Percentiles rank a stretch among this genome's conserved stretches.
phyloP scores from a whole-genome alignment of 2,329 filamentous ascomycete genomes.

The Magnaporthiopsis rhizophila region DNA sequence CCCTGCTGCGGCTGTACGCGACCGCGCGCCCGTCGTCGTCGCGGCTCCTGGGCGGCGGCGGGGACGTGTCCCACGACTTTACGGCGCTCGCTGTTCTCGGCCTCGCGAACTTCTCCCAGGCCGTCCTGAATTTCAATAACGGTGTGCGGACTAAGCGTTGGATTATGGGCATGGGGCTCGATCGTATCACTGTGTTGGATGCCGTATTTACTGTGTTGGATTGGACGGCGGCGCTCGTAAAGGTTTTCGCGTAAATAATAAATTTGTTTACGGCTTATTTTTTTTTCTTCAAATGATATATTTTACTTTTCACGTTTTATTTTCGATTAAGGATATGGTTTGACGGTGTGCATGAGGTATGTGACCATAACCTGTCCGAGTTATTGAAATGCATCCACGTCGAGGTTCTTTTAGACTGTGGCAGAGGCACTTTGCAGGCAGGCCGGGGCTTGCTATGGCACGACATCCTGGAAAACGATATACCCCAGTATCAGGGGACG shows the following conservation, averaged over 20 bases:
- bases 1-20: slow-evolving; percentile 15
- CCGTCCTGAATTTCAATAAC: slow-evolving; percentile 16
- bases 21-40: slow-evolving; percentile 2
- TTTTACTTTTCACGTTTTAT: too few relatives aligned
- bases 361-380: too few relatives aligned
- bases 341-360: too few relatives aligned
- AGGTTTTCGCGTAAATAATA: not conserved
- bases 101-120: slow-evolving; percentile 19
- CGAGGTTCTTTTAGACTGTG: too few relatives aligned
- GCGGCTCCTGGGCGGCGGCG: not conserved
- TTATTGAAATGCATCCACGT: too few relatives aligned
- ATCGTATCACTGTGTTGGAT: slow-evolving; percentile 18
- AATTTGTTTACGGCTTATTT: too few relatives aligned
- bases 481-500: too few relatives aligned
- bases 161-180: slow-evolving; percentile 21
- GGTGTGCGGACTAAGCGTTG: slow-evolving; percentile 13
- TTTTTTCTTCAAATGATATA: too few relatives aligned
- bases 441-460: too few relatives aligned
- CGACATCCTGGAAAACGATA: too few relatives aligned
- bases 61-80: slow-evolving; percentile 15
- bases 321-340: too few relatives aligned
- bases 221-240: slow-evolving; percentile 10
- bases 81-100: slow-evolving; percentile 17
- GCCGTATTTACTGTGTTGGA: slow-evolving; percentile 16
- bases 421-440: too few relatives aligned